These are phyloP conservation scores for Mycena polygramma DNA, from an alignment of 768 basidiomycete species.

Conservation along the genomic window DNA sequence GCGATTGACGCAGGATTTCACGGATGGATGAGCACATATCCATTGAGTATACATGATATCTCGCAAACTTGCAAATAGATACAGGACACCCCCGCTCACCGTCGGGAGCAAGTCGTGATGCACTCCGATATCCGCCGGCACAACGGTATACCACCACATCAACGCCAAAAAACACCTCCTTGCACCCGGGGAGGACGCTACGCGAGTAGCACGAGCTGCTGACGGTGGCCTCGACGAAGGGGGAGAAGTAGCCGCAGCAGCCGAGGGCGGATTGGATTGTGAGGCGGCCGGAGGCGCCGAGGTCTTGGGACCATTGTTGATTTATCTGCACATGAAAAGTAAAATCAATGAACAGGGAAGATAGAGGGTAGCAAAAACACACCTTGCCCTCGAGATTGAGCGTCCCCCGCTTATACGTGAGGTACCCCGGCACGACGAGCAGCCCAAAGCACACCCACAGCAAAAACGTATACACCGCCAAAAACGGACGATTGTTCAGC, in stretches of 20 bases:
- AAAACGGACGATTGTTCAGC: constrained; percentile 60
- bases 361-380: too few relatives aligned
- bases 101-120: too few relatives aligned
- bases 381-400: constrained; percentile 77
- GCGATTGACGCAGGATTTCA: too few relatives aligned
- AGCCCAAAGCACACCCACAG: constrained; percentile 82
- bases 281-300: constrained; percentile 70
- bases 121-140: too few relatives aligned
- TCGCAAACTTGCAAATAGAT: too few relatives aligned
- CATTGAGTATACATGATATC: too few relatives aligned
- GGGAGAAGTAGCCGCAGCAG: constrained; percentile 87
- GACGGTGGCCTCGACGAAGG: constrained; percentile 78
- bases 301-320: constrained; percentile 70
- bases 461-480: constrained; percentile 79
- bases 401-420: constrained; percentile 75
- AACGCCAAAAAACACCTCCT: constrained; percentile 64
- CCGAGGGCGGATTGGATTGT: constrained; percentile 78
- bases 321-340: neutral
- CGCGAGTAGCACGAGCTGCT: constrained; percentile 75
- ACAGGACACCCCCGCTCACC: too few relatives aligned
- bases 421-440: constrained; percentile 82
- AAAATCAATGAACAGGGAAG: too few relatives aligned
- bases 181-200: constrained; percentile 80
- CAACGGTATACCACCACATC: constrained; percentile 60
- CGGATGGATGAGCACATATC: too few relatives aligned